A percentile compares a stretch with the other conserved stretches of the same genome.
Evolutionary conservation across 2,329 filamentous ascomycete species (phyloP).

Genomic region (Alternaria solani): DNA sequence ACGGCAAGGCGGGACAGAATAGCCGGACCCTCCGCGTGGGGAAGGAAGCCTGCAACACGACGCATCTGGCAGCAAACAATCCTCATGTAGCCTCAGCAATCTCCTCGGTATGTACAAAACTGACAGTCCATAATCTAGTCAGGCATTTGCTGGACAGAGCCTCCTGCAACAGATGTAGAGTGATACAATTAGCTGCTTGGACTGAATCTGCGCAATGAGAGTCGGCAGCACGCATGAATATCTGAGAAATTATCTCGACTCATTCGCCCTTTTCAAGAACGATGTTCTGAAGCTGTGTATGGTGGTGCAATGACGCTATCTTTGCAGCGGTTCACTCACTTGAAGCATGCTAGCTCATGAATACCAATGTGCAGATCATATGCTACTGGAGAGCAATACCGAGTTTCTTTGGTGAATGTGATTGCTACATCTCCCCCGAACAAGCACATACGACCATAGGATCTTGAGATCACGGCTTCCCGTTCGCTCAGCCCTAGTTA

Average conservation of each 20-base stretch:
- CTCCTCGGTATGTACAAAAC: not conserved
- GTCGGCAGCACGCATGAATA: not conserved
- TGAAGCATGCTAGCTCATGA: no score
- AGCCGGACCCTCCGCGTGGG: slow-evolving; percentile 23
- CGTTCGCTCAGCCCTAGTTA: slow-evolving; percentile 2
- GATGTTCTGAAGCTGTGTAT: no score
- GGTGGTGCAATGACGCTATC: not conserved
- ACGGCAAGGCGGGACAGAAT: slow-evolving; percentile 28
- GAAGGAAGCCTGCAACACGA: not conserved
- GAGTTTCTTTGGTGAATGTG: not conserved
- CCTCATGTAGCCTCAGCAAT: not conserved
- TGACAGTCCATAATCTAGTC: not conserved
- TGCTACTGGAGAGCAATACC: no score
- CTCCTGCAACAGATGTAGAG: not conserved
- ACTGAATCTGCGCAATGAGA: not conserved
- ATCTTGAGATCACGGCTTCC: not conserved
- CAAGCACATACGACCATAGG: slow-evolving; percentile 3
- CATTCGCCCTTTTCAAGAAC: not conserved
- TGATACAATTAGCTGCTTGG: not conserved
- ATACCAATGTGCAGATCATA: no score
- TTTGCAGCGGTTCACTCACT: not conserved
- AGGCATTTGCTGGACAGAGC: not conserved
- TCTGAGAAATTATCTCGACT: not conserved
- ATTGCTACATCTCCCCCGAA: not conserved
- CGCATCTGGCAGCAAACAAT: not conserved